Conservation (phyloP, 1,284 basidiomycete species). For the Spongiforma sp. region DNA sequence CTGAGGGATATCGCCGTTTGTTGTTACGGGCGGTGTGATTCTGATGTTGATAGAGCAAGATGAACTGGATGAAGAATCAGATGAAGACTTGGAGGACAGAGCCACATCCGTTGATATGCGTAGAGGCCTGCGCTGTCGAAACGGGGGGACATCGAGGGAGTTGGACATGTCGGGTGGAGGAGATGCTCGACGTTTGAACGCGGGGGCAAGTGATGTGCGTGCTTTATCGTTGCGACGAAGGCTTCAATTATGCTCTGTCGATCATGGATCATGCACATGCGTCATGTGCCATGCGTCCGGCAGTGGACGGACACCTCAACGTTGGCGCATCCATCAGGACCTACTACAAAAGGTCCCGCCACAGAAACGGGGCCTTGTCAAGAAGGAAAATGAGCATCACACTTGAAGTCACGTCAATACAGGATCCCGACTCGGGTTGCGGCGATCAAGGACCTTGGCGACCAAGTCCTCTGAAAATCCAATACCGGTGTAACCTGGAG, state of each 20-base stretch:
- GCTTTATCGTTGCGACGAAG: conserved; percentile 19
- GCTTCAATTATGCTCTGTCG: conserved; percentile 2
- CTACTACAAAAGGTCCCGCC: not conserved
- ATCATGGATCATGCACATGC: conserved; percentile 1
- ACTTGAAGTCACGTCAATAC: conserved; percentile 9
- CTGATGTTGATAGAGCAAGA: conserved; percentile 37
- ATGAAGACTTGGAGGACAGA: conserved; percentile 27
- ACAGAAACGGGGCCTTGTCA: conserved; percentile 1
- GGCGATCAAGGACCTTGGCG: not conserved
- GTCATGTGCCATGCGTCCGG: not conserved
- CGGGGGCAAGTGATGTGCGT: not conserved
- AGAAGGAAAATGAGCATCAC: not conserved
- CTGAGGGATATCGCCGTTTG: conserved; percentile 31
- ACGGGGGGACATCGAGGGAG: conserved; percentile 1
- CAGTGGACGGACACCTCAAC: not conserved
- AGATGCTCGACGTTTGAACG: not conserved
- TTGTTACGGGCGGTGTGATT: conserved; percentile 32
- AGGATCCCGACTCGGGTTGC: not conserved
- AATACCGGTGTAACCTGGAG: no score
- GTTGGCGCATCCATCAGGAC: conserved; percentile 9
- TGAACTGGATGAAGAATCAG: conserved; percentile 33
- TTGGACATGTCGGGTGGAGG: conserved; percentile 7
- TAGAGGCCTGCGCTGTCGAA: conserved; percentile 42
- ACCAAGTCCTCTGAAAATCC: no score
- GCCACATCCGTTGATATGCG: conserved; percentile 58